Evolutionary conservation across 768 basidiomycete genomes (phyloP).

Genomic region (Porphyrellus cyaneotinctus): DNA sequence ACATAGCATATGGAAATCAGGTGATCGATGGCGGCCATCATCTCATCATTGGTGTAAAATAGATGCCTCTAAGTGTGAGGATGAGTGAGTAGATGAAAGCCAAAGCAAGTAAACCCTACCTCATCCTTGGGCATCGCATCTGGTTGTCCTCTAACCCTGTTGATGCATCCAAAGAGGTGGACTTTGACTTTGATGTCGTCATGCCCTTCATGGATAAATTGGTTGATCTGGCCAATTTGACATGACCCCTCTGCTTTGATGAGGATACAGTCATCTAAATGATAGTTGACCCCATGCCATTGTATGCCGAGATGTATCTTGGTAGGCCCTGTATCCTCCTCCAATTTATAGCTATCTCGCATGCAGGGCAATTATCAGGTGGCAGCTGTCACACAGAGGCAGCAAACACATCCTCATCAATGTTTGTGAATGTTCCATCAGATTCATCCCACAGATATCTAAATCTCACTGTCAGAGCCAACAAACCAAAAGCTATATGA

Average conservation of each 20-base stretch:
- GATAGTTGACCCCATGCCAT: slow-evolving; percentile 49
- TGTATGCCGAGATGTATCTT: slow-evolving; percentile 41
- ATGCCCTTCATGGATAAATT: slow-evolving; percentile 25
- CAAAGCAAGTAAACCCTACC: slow-evolving; percentile 38
- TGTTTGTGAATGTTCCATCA: slow-evolving; percentile 43
- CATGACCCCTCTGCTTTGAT: slow-evolving; percentile 50
- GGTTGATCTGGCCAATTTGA: slow-evolving; percentile 50
- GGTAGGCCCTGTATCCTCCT: slow-evolving; percentile 29
- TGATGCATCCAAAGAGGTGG: slow-evolving; percentile 49
- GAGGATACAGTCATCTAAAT: slow-evolving; percentile 58
- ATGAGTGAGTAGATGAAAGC: background rate
- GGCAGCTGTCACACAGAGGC: slow-evolving; percentile 17
- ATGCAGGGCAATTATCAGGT: slow-evolving; percentile 54
- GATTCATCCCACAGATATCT: slow-evolving; percentile 51
- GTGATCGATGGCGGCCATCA: slow-evolving; percentile 30
- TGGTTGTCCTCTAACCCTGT: slow-evolving; percentile 37
- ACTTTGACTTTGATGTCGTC: slow-evolving; percentile 29
- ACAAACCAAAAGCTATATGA: background rate
- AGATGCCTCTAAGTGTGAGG: slow-evolving; percentile 48
- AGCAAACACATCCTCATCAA: slow-evolving; percentile 29
- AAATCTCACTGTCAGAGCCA: slow-evolving; percentile 1
- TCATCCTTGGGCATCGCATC: slow-evolving; percentile 47
- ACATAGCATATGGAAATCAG: slow-evolving; percentile 51
- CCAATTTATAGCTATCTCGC: slow-evolving; percentile 33
- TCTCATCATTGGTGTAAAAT: slow-evolving; percentile 50